These are phyloP conservation scores for Cordia subcordata DNA, from an alignment of 257 asterid species.

Conservation along the genomic window DNA sequence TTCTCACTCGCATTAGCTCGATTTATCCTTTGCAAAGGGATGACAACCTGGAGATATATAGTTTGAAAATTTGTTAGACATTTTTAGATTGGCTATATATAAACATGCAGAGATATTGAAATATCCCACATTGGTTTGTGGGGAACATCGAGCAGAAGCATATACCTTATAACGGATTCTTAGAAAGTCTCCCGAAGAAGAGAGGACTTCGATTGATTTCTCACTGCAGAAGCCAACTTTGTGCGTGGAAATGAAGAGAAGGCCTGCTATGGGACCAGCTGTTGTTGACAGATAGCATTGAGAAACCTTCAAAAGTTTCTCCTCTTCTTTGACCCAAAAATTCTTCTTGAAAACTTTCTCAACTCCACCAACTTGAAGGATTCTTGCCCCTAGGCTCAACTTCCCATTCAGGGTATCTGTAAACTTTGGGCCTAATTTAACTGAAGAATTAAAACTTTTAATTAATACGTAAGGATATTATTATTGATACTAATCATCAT, in stretches of 20 bases:
- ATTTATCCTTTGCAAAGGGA: conserved; percentile 34
- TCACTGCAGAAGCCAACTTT: conserved; percentile 23
- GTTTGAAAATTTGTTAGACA: not conserved
- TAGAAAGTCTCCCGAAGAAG: conserved; percentile 14
- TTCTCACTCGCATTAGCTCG: conserved; percentile 28
- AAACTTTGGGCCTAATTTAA: too few relatives aligned
- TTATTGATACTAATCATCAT: not conserved
- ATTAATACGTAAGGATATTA: not conserved
- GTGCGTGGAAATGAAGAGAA: conserved; percentile 17
- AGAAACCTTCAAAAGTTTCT: conserved; percentile 21
- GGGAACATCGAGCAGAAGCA: too few relatives aligned
- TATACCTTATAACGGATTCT: conserved; percentile 8
- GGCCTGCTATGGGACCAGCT: conserved; percentile 22
- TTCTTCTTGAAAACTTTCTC: conserved; percentile 18
- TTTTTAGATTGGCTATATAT: too few relatives aligned
- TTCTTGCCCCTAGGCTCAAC: conserved; percentile 8
- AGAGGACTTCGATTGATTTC: conserved; percentile 15
- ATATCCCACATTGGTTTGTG: too few relatives aligned
- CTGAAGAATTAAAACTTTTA: too few relatives aligned
- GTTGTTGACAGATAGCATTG: conserved; percentile 23
- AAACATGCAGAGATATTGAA: too few relatives aligned
- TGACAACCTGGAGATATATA: conserved; percentile 33
- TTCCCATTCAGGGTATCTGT: conserved; percentile 6
- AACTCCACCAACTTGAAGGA: not conserved
- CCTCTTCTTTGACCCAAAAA: conserved; percentile 14